A percentile compares a stretch with the other conserved stretches of the same genome.
Conservation (phyloP, 129 eudicot species). For the Logfia minima region DNA sequence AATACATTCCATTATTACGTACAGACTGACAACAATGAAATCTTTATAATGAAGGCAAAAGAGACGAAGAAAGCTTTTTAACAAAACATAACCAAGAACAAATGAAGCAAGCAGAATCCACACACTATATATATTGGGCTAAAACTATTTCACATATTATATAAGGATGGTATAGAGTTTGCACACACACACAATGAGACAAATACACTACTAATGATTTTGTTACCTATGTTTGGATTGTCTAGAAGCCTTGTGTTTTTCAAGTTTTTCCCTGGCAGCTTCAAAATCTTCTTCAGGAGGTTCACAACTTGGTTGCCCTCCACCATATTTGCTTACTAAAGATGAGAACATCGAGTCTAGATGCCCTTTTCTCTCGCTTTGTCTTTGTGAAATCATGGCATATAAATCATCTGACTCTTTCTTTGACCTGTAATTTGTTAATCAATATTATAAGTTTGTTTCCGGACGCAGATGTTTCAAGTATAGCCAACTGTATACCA, state of each 20-base stretch:
- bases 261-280: constrained; percentile 63
- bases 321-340: constrained; percentile 63
- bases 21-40: neutral
- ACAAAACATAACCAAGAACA: neutral
- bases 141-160: neutral
- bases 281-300: constrained; percentile 92
- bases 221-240: constrained; percentile 48
- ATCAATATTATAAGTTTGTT: neutral
- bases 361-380: constrained; percentile 60
- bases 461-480: neutral
- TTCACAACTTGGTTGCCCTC: constrained; percentile 47
- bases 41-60: neutral
- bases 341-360: constrained; percentile 81
- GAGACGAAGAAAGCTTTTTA: neutral
- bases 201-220: neutral
- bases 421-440: constrained; percentile 42
- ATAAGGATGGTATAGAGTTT: constrained; percentile 11
- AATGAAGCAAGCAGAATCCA: constrained; percentile 8
- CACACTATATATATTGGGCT: neutral
- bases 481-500: neutral
- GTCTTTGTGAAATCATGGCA: constrained; percentile 63
- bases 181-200: constrained; percentile 9
- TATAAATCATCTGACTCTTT: constrained; percentile 53
- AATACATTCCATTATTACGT: no score
- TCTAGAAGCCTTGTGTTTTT: constrained; percentile 44